Evolutionary conservation across 2,329 filamentous ascomycete genomes (phyloP), one percentile per base, ranked within the genome.

Genomic region (Niveomyces coronatus): DNA sequence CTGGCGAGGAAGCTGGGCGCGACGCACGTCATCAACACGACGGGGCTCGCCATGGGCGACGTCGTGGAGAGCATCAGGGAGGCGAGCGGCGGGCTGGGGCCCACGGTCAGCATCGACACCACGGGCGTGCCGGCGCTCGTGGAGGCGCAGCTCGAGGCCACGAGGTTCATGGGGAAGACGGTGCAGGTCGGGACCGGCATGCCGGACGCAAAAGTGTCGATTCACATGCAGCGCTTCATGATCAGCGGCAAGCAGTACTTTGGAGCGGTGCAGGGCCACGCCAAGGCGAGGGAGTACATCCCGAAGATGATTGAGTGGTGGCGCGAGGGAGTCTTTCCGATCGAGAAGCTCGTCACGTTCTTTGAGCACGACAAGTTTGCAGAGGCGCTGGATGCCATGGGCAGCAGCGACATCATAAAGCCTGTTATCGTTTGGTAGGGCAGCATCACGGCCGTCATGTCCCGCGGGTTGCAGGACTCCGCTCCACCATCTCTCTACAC

Each of bases 151-250:
- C 43, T 70, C 3, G 54, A 63, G 2, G 59, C 60, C 23, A 60
- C 67, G 5, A 52, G 63, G 10, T 60, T 61, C 20, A 59, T 59
- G 40, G 70, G 68, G 2, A 65, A 64, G 43, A 57, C 71, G 18
- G 58, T 72, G 5, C 64, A 71, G 45, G 64, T 74, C 14, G 70
- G 70, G 1, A 63, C 62, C 0, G 60, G 68, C 5, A 60, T 63
- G 28, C 57, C 62, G 3, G 61, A 64, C 3, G 54, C 60, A 5
- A 56, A 57, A n/a, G 40, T 71, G 15, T 53, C 52, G 4, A 43
- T 74, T 4, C 57, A 61, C 7, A 56, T 67, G 28, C 61, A 64
- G 14, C 51, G 54, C 11, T 64, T 70, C 41, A 65, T 74, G 62
- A 54, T 57, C 9, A 53, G 52, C 10, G 69, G 67, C 0, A 70